phyloP scores from a whole-genome alignment of 208 protist species.

The Trypanosoma mega region DNA sequence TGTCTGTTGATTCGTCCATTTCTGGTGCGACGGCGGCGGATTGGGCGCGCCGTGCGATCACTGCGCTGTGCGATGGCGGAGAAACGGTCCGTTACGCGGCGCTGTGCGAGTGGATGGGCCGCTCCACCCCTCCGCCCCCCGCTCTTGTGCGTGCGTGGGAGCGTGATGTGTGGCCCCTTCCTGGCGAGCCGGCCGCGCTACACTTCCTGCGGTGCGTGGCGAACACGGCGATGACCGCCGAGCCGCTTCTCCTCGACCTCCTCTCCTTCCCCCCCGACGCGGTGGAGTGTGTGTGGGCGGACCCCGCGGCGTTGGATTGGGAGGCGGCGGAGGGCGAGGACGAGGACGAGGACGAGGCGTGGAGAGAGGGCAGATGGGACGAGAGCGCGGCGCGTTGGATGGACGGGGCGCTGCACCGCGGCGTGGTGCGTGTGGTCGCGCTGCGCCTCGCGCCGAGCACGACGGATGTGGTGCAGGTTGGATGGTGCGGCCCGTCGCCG shows the following conservation, averaged over 20 bases:
- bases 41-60: slow-evolving; percentile 9
- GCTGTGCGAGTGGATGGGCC: slow-evolving; percentile 31
- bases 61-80: neutral
- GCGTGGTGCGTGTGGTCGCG: slow-evolving; percentile 43
- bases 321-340: no score
- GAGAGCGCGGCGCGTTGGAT: neutral
- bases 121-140: slow-evolving; percentile 34
- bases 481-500: slow-evolving; percentile 30
- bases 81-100: slow-evolving; percentile 18
- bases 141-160: slow-evolving; percentile 53
- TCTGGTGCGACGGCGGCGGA: neutral
- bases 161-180: slow-evolving; percentile 45
- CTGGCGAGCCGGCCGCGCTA: slow-evolving; percentile 55
- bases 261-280: neutral
- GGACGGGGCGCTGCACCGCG: slow-evolving; percentile 18
- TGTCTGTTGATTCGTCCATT: no score
- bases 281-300: neutral
- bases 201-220: slow-evolving; percentile 72
- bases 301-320: no score
- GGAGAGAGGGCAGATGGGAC: neutral
- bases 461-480: slow-evolving; percentile 50
- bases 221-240: slow-evolving; percentile 16
- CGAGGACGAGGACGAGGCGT: no score
- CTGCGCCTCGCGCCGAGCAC: slow-evolving; percentile 37
- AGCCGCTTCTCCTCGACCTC: slow-evolving; percentile 15